phyloP scores from a whole-genome alignment of 2,329 filamentous ascomycete genomes.

The Pseudogymnoascus sp. region DNA sequence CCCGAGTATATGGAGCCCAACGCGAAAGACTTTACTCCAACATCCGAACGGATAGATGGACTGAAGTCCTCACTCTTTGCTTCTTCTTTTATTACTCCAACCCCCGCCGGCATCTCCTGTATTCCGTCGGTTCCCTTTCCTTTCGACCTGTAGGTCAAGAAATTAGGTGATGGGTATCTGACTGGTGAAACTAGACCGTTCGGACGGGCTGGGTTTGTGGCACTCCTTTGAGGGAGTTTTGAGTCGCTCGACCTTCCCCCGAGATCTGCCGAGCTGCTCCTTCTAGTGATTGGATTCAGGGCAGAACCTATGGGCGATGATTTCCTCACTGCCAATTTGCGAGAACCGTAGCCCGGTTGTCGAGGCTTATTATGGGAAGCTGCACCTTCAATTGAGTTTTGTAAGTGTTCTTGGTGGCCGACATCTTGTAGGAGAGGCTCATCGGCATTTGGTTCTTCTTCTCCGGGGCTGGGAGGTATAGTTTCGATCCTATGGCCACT shows the following conservation, averaged over 20 bases:
- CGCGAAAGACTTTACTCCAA: not conserved
- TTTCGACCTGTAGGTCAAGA: not conserved
- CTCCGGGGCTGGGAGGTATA: not conserved
- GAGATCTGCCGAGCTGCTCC: not conserved
- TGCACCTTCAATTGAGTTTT: not conserved
- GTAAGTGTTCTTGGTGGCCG: not conserved
- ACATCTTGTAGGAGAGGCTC: not conserved
- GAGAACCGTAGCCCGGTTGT: not conserved
- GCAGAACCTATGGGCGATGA: constrained; percentile 6
- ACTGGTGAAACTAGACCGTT: not conserved
- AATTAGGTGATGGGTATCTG: not conserved
- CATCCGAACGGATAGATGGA: not conserved
- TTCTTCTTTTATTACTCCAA: not conserved
- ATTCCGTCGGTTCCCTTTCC: not conserved
- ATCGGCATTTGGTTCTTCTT: not conserved
- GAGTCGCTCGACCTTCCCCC: not conserved
- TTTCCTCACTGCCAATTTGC: not conserved
- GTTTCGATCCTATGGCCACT: not conserved
- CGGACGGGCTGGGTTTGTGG: not conserved
- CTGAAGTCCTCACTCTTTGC: not conserved
- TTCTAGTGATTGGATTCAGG: not conserved
- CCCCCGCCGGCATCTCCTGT: not conserved
- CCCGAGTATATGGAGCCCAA: not conserved
- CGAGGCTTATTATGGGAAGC: not conserved
- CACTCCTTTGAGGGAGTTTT: not conserved